Evolutionary conservation across 345 rosid species (phyloP), one percentile per base, ranked within the genome.

Genomic region (Rhizophora mangle): DNA sequence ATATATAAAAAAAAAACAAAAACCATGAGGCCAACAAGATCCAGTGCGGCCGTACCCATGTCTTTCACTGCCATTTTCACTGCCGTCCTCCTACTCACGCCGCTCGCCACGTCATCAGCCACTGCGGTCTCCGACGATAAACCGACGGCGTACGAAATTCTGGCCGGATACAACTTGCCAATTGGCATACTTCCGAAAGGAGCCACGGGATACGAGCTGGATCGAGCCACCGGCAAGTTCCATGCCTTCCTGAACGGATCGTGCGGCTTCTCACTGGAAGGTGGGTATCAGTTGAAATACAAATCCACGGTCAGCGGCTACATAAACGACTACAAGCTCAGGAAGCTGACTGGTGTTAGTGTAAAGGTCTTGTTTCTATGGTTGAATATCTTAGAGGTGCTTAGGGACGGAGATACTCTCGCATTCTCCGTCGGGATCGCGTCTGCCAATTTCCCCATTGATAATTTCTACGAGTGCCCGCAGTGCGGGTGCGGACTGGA

Each of bases 401-500:
- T 27, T 36, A 79, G 99, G 75, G 63, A 71, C 2, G 89, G 81
- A 0, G 87, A 89, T 30, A 86, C 92, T 24, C 79, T 92, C 74
- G 81, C 78, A 4, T 90, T 96, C 73, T 96, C 98, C 8, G 97
- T 96, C 16, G 98, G 99, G 70, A 84, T 96, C 22, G 88, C 96
- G 2, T 96, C 98, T 20, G 97, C 99, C 1, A 72, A 69, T 57
- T 96, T 96, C 59, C 63, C 77, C n/a, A 85, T 92, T 61, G 87
- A 89, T 24, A 94, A 92, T 78, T 96, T 96, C 76, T 86, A 70
- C 62, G 95, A 77, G 78, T 86, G 86, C 37, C 99, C 98, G 5
- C 96, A 87, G 86, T 96, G 99, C 67, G 98, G 97, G 0, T 96
- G 98, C 74, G 99, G 99, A 13, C 82, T 96, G 60, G 82, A 84